Base-by-base conservation (phyloP, 495 filamentous ascomycete species). In the Aspergillus nidulans region DNA sequence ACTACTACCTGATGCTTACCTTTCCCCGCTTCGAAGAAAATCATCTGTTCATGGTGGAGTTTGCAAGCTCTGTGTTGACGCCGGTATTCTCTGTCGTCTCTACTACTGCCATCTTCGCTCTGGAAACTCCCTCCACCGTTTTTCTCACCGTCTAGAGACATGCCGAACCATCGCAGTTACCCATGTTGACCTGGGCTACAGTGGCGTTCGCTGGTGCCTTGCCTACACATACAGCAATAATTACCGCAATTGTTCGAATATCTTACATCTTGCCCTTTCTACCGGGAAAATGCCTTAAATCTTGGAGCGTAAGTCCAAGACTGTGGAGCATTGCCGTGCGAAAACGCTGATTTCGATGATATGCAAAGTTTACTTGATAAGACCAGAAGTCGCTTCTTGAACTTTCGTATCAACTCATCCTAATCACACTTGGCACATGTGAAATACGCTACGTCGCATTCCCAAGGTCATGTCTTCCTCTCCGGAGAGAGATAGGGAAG, bases 401-500 rank as follows among this genome's bases (percentile, higher is more conserved):
- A 15, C 21, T 30, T 42, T 23, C 7, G 34, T n/a, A 28, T 16
- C 38, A 13, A 6, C 26, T 20, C 5, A 9, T 36, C 24, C 18
- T 16, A 7, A 12, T 25, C 15, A 25, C 3, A 6, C n/a, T 36
- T 15, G 50, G 13, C 52, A 25, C 43, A 48, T 47, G 38, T 42
- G 53, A 55, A 32, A 13, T 15, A 19, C 30, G 10, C 9, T 34
- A 20, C n/a, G 6, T 39, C 26, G 4, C 21, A 23, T 6, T 10
- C 6, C 36, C 30, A 12, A 34, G 30, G 15, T 12, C 56, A 62
- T 65, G 63, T 55, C 63, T 36, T 45, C 59, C 26, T 63, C 54
- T 26, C 61, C 56, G 25, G 60, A 64, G 20, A 57, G 43, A 43
- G 61, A 58, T 19, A 42, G 48, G 44, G 59, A 59, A 12, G 28